phyloP scores from a whole-genome alignment of 148 eudicot genomes.

The Cornus controversa region DNA sequence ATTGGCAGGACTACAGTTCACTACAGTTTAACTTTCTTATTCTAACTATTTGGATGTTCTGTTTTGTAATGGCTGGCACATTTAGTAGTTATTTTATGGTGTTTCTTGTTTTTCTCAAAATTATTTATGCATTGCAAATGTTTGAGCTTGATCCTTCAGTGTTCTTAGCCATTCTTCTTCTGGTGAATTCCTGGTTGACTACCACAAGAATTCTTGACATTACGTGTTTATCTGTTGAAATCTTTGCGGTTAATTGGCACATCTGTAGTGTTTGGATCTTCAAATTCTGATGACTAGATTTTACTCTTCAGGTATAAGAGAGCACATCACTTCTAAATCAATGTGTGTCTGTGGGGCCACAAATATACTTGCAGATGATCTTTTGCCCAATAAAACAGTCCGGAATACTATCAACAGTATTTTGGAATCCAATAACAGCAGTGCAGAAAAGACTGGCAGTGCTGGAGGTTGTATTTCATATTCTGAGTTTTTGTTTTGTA shows the following conservation, averaged over 20 bases:
- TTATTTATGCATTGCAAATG: neutral
- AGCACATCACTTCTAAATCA: conserved; percentile 72
- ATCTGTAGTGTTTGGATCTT: neutral
- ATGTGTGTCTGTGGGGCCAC: conserved; percentile 83
- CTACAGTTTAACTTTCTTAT: no score
- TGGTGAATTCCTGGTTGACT: no score
- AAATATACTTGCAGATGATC: conserved; percentile 78
- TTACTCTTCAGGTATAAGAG: conserved; percentile 72
- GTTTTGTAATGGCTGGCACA: neutral
- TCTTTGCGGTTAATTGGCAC: neutral
- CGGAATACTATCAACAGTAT: conserved; percentile 83
- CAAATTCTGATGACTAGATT: neutral
- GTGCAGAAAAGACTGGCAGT: conserved; percentile 69
- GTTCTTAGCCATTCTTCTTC: neutral
- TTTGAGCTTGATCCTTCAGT: neutral
- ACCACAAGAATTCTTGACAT: no score
- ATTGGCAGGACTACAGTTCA: neutral
- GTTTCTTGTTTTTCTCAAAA: neutral
- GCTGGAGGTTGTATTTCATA: conserved; percentile 62
- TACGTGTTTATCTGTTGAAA: neutral
- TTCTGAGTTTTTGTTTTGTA: no score
- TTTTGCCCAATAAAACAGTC: conserved; percentile 79
- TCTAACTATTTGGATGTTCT: neutral
- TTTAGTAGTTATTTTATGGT: neutral
- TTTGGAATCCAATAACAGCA: conserved; percentile 75